Evolutionary conservation across 2,329 filamentous ascomycete species (phyloP), one percentile per base, ranked within the genome.

Genomic region (Fusarium domesticum): DNA sequence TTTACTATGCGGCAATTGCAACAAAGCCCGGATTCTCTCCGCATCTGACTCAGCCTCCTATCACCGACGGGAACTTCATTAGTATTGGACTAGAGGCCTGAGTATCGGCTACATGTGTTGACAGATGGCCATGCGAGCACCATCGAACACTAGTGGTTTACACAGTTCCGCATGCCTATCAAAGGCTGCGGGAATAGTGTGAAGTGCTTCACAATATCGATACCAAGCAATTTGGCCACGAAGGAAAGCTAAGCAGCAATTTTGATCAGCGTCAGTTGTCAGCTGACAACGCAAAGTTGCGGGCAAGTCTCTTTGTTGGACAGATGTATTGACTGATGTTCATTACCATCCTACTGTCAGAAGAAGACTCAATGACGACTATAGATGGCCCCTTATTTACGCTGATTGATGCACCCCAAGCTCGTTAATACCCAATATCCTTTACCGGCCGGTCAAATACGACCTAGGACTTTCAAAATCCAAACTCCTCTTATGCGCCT

Each of bases 321-420:
- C 23, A 28, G 23, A 28, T 28, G 23, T 28, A 28, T 28, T 28
- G 23, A 5, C 10, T 12, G 8, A 28, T 11, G 23, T 12, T 28
- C 23, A 28, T 28, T 28, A 12, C 8, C 23, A 5, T 28, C 23
- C 14, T 28, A 28, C 14, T 11, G 10, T 12, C 23, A 12, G 14
- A 12, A 11, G 8, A 12, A 28, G 23, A 28, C 8, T 28, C 23
- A 28, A 11, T 8, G 23, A 12, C 23, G 14, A 28, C 14, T 28
- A 28, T 28, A 12, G 23, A 28, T 28, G 31, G 37, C 20, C 36
- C 37, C 35, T 34, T 15, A 35, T 43, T 43, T 51, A 42, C 55
- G 55, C 55, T 54, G 46, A 43, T 53, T n/a, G 45, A 56, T 58
- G 55, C 50, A 58, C 36, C 40, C 33, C 44, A 42, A 45, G 39